Evolutionary conservation across 2,329 filamentous ascomycete species (phyloP), one percentile per base, ranked within the genome.

Genomic region (Sphaerulina musiva): DNA sequence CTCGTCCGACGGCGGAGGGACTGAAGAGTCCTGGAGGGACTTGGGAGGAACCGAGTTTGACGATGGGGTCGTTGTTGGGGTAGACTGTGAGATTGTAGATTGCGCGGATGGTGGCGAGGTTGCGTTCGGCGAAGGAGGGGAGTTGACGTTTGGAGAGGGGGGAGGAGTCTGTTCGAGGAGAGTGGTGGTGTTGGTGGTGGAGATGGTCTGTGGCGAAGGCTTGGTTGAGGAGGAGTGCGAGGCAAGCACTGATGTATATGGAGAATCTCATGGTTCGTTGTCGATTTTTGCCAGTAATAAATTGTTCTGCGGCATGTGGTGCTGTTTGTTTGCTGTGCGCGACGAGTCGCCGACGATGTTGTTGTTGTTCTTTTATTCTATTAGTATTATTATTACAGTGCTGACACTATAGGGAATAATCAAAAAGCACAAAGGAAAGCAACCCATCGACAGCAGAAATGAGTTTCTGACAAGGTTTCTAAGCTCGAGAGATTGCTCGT

Each of bases 21-120:
- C 60, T 64, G 63, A 76, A 76, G 41, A 76, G 68, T 1, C 70
- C 69, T 3, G 65, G 54, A 0, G 72, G 73, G 3, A 76, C 69
- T 31, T 63, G 69, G 0, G 62, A 56, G 1, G 62, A 65, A 41
- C 72, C 73, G n/a, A 62, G 53, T 10, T 60, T 53, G 48, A 74
- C 62, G 44, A 76, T 70, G 5, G 67, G 65, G 2, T 69, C 48
- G 50, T 74, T 70, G 48, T 71, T 69, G 5, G 72, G 72, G 51
- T 69, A 74, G 46, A 53, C 54, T n/a, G 54, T 56, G 14, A 56
- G 26, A 26, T 45, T 40, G 31, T 56, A 56, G 41, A 53, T 53
- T 1, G 11, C 26, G 17, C 54, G 50, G 14, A 53, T 53, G 4
- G 54, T 56, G 43, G 50, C 43, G 9, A 53, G 23, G 6, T 53